Evolutionary conservation across 1,139 yeast genomes (phyloP).

Genomic region (Starmera stellimalicola): DNA sequence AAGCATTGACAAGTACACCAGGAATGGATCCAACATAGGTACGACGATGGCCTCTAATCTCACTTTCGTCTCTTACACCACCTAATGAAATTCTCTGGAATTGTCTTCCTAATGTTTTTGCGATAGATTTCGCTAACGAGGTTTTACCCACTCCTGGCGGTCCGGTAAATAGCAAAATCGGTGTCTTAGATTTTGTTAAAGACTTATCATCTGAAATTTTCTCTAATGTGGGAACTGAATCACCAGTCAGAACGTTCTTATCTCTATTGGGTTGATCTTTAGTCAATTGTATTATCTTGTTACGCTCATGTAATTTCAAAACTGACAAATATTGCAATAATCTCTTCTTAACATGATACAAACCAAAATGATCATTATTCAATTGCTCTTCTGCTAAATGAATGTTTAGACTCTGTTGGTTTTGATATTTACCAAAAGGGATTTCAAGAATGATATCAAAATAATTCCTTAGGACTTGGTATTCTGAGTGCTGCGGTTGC

Average conservation of each 20-base stretch:
- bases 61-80: conserved; percentile 85
- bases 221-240: neutral
- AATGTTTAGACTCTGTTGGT: conserved; percentile 32
- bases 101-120: conserved; percentile 67
- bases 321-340: conserved; percentile 77
- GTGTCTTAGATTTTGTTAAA: conserved; percentile 26
- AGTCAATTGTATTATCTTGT: conserved; percentile 24
- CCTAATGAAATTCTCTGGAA: conserved; percentile 84
- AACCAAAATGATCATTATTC: conserved; percentile 78
- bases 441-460: conserved; percentile 58
- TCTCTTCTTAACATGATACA: conserved; percentile 72
- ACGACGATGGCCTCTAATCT: conserved; percentile 84
- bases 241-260: conserved; percentile 5
- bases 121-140: conserved; percentile 79
- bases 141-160: conserved; percentile 98
- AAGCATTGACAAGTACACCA: conserved; percentile 71
- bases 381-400: conserved; percentile 47
- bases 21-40: conserved; percentile 95
- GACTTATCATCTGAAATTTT: neutral
- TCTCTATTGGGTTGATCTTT: conserved; percentile 19
- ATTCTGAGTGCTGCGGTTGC: conserved; percentile 54
- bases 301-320: conserved; percentile 43
- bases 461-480: conserved; percentile 55
- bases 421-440: conserved; percentile 41
- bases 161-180: conserved; percentile 77